These are phyloP conservation scores for Pseudofabraea citricarpa DNA, from an alignment of 2,329 filamentous ascomycete genomes.

Conservation along the genomic window DNA sequence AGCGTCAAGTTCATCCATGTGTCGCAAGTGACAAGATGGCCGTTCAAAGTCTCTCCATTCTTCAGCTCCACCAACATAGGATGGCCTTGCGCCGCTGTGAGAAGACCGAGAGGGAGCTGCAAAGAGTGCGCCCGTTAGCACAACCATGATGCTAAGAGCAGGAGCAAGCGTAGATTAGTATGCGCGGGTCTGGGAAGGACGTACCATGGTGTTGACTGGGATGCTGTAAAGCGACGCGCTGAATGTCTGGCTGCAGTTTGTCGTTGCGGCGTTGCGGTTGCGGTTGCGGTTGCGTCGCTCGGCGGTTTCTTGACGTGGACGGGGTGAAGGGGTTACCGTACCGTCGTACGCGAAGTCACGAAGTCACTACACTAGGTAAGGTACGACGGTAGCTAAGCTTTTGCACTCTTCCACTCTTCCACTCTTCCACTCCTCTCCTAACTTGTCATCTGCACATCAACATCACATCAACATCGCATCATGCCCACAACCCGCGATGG, in stretches of 20 bases:
- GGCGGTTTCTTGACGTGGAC: not conserved
- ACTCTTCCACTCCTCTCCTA: too few relatives aligned
- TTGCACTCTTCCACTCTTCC: too few relatives aligned
- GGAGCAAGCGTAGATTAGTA: not conserved
- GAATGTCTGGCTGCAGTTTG: not conserved
- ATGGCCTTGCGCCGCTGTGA: conserved; percentile 94
- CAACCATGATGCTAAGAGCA: not conserved
- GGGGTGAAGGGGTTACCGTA: not conserved
- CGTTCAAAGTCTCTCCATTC: conserved; percentile 95
- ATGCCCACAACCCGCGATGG: too few relatives aligned
- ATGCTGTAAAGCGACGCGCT: too few relatives aligned
- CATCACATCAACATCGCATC: too few relatives aligned
- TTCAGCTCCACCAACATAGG: conserved; percentile 98
- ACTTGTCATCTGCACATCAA: too few relatives aligned
- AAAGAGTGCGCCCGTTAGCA: not conserved
- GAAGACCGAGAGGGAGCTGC: conserved; percentile 70
- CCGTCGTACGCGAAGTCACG: not conserved
- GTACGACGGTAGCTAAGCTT: not conserved
- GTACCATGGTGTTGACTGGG: conserved; percentile 10
- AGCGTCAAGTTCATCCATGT: conserved; percentile 99
- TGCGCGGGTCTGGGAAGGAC: conserved; percentile 1
- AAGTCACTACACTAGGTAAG: not conserved
- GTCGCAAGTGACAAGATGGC: conserved; percentile 92
- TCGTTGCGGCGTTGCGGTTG: not conserved
- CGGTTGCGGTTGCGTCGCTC: not conserved